These are phyloP conservation scores for Cyberlindnera misumaiensis DNA, from an alignment of 805 yeast species.

Conservation along the genomic window DNA sequence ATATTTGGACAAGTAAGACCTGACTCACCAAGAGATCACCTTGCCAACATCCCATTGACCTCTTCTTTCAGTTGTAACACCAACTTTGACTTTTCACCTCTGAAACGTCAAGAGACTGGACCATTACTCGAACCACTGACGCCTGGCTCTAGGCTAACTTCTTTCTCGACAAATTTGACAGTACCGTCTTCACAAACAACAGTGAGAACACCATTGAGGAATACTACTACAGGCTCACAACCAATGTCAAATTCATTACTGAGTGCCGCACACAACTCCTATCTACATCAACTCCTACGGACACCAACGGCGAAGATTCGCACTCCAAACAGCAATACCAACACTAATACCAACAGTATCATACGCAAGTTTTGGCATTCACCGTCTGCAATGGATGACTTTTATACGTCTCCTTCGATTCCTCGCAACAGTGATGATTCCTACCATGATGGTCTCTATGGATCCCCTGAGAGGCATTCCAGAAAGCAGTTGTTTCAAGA, in stretches of 20 bases:
- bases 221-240: neutral
- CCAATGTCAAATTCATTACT: neutral
- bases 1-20: slow-evolving; percentile 24
- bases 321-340: slow-evolving; percentile 23
- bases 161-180: slow-evolving; percentile 9
- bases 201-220: slow-evolving; percentile 1
- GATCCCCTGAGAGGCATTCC: slow-evolving; percentile 27
- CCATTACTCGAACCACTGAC: slow-evolving; percentile 61
- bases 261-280: neutral
- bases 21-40: slow-evolving; percentile 8
- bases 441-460: slow-evolving; percentile 24
- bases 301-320: slow-evolving; percentile 26
- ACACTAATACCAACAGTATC: slow-evolving; percentile 32
- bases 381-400: slow-evolving; percentile 61
- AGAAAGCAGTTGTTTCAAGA: slow-evolving; percentile 11
- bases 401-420: slow-evolving; percentile 46
- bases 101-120: slow-evolving; percentile 52
- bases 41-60: slow-evolving; percentile 30
- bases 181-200: slow-evolving; percentile 3
- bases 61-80: slow-evolving; percentile 63
- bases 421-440: slow-evolving; percentile 25
- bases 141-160: slow-evolving; percentile 34
- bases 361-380: slow-evolving; percentile 55
- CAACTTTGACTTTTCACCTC: slow-evolving; percentile 57
- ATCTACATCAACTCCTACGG: slow-evolving; percentile 12